Percentiles rank a stretch among this genome's conserved stretches.
Conservation (phyloP, 1,139 yeast genomes). For the Yamadazyma siamensis region DNA sequence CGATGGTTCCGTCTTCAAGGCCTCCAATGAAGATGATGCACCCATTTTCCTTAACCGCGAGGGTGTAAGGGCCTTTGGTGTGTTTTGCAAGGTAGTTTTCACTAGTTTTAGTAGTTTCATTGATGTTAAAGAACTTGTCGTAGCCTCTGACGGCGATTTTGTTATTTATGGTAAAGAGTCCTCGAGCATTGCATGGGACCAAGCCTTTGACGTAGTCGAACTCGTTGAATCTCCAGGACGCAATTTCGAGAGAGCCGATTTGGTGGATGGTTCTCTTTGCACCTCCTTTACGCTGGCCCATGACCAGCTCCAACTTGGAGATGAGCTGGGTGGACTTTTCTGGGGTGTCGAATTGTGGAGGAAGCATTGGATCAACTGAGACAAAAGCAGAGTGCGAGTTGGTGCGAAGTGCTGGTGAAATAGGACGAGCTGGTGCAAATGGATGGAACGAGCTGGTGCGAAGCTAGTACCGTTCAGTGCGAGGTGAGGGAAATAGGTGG, state of each 20-base stretch:
- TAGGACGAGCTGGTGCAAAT: too few relatives aligned
- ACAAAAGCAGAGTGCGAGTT: too few relatives aligned
- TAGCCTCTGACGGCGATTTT: slow-evolving; percentile 79
- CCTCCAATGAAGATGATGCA: slow-evolving; percentile 87
- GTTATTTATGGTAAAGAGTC: slow-evolving; percentile 62
- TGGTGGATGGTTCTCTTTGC: slow-evolving; percentile 18
- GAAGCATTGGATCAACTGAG: slow-evolving; percentile 1
- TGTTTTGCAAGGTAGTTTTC: slow-evolving; percentile 40
- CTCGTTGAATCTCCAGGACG: slow-evolving; percentile 80
- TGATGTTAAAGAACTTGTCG: slow-evolving; percentile 87
- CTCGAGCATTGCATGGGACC: slow-evolving; percentile 77
- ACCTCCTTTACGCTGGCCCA: slow-evolving; percentile 21
- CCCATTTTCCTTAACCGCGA: slow-evolving; percentile 89
- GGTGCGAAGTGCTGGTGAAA: too few relatives aligned
- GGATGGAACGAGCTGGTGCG: too few relatives aligned
- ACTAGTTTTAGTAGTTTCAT: slow-evolving; percentile 56
- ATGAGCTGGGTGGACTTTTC: slow-evolving; percentile 14
- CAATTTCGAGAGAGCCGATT: slow-evolving; percentile 15
- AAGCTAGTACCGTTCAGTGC: too few relatives aligned
- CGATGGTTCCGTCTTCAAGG: slow-evolving; percentile 62
- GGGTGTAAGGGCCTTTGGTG: slow-evolving; percentile 74
- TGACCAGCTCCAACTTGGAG: slow-evolving; percentile 15
- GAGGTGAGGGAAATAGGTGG: too few relatives aligned
- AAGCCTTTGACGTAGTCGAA: slow-evolving; percentile 70
- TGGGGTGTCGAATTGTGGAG: slow-evolving; percentile 11